Evolutionary conservation across 352 stramenopile species (phyloP).

Genomic region (Phytopythium vexans): DNA sequence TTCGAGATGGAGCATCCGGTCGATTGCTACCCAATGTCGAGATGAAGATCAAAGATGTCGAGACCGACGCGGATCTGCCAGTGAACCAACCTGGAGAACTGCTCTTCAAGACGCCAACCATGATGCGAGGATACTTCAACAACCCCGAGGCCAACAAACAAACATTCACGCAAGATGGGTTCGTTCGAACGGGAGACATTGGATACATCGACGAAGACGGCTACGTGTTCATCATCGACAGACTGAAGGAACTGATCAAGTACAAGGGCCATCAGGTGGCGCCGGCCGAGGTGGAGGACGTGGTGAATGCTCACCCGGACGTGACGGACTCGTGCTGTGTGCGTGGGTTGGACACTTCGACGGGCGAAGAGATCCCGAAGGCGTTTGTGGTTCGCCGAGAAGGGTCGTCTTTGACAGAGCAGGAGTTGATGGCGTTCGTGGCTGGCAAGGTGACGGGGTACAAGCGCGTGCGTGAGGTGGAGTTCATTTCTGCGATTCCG

Average conservation of each 20-base stretch:
- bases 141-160: constrained; percentile 78
- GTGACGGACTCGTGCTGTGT: constrained; percentile 48
- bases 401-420: constrained; percentile 36
- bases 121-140: constrained; percentile 51
- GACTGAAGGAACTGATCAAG: constrained; percentile 96
- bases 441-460: constrained; percentile 73
- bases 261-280: constrained; percentile 92
- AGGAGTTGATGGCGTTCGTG: constrained; percentile 82
- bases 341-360: constrained; percentile 38
- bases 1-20: constrained; percentile 22
- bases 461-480: constrained; percentile 87
- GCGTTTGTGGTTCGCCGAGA: constrained; percentile 88
- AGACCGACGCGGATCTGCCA: constrained; percentile 26
- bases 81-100: constrained; percentile 55
- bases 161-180: constrained; percentile 75
- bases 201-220: constrained; percentile 92
- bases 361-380: constrained; percentile 87
- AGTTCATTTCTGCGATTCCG: constrained; percentile 89
- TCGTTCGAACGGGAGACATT: constrained; percentile 89
- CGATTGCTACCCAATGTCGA: constrained; percentile 32
- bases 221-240: constrained; percentile 90
- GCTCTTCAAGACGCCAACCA: constrained; percentile 41
- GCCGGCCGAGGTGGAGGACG: constrained; percentile 90
- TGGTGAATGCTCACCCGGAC: constrained; percentile 78
- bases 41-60: constrained; percentile 27